phyloP scores from a whole-genome alignment of 768 basidiomycete genomes.

The Russula griseocarnosa region DNA sequence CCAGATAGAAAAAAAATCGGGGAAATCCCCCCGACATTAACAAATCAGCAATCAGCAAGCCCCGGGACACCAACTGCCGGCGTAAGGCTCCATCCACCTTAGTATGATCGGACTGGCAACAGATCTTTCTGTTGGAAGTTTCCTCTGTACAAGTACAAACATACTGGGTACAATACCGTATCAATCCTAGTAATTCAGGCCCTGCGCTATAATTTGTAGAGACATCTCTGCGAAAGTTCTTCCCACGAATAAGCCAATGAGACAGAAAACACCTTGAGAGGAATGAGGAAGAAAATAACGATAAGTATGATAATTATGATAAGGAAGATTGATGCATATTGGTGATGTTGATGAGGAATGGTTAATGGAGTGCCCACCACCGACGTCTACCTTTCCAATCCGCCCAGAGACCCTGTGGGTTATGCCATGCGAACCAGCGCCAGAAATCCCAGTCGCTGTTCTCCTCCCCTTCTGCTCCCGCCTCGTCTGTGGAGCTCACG shows the following conservation, averaged over 20 bases:
- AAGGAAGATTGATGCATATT: background rate
- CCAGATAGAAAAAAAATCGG: constrained; percentile 17
- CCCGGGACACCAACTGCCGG: constrained; percentile 21
- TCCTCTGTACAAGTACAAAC: constrained; percentile 12
- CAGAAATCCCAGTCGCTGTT: constrained; percentile 21
- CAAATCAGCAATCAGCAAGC: background rate
- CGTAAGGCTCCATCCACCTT: constrained; percentile 18
- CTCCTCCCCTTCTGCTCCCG: background rate
- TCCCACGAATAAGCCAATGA: background rate
- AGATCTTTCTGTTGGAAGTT: constrained; percentile 22
- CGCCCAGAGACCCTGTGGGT: constrained; percentile 27
- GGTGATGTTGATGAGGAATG: background rate
- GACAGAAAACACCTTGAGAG: constrained; percentile 1
- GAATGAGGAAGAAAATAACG: constrained; percentile 16
- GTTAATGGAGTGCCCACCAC: constrained; percentile 23
- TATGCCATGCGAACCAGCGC: constrained; percentile 29
- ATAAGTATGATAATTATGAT: constrained; percentile 6
- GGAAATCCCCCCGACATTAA: constrained; percentile 3
- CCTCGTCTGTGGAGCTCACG: constrained; percentile 21
- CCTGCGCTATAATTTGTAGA: background rate
- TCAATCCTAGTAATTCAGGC: constrained; percentile 10
- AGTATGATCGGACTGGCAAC: constrained; percentile 11
- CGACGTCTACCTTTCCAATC: constrained; percentile 23
- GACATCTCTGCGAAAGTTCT: constrained; percentile 6
- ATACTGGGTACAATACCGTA: constrained; percentile 7